Percentiles rank a stretch among this genome's conserved stretches.
Evolutionary conservation across 768 basidiomycete species (phyloP).

Genomic region (Paxillus rubicundulus): DNA sequence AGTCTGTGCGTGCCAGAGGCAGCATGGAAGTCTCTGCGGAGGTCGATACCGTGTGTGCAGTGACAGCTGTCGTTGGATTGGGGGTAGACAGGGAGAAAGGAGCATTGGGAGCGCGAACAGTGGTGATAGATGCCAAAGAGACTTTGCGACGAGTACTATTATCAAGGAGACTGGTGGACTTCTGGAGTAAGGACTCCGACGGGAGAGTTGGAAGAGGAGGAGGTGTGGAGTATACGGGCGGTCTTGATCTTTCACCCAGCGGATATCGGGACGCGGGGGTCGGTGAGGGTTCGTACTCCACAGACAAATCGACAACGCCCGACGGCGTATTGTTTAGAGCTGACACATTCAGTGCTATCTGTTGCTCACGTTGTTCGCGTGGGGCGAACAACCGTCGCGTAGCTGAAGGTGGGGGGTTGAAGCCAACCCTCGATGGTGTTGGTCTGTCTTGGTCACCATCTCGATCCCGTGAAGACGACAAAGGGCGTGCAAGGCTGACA

Average conservation of each 20-base stretch:
- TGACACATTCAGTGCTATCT: slow-evolving; percentile 13
- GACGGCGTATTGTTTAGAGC: slow-evolving; percentile 18
- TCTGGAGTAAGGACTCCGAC: slow-evolving; percentile 47
- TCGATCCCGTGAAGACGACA: slow-evolving; percentile 23
- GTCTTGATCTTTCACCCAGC: slow-evolving; percentile 40
- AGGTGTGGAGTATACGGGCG: slow-evolving; percentile 50
- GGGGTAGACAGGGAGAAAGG: slow-evolving; percentile 52
- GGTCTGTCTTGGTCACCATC: slow-evolving; percentile 29
- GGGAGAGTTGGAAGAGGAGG: slow-evolving; percentile 59
- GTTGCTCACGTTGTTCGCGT: slow-evolving; percentile 52
- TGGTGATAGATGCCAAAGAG: slow-evolving; percentile 45
- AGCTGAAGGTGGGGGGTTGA: slow-evolving; percentile 28
- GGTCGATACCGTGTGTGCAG: slow-evolving; percentile 60
- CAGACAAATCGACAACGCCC: slow-evolving; percentile 30
- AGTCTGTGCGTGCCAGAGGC: slow-evolving; percentile 45
- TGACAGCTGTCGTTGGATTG: slow-evolving; percentile 65
- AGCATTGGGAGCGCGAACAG: slow-evolving; percentile 41
- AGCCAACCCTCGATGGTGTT: slow-evolving; percentile 19
- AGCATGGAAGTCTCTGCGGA: slow-evolving; percentile 33
- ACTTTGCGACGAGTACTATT: slow-evolving; percentile 38
- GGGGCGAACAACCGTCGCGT: slow-evolving; percentile 57
- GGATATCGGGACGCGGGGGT: slow-evolving; percentile 40
- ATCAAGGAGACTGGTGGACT: slow-evolving; percentile 22
- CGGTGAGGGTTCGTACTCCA: slow-evolving; percentile 45
- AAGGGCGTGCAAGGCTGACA: slow-evolving; percentile 21